Evolutionary conservation across 345 rosid genomes (phyloP).

Genomic region (Syzygium aromaticum): DNA sequence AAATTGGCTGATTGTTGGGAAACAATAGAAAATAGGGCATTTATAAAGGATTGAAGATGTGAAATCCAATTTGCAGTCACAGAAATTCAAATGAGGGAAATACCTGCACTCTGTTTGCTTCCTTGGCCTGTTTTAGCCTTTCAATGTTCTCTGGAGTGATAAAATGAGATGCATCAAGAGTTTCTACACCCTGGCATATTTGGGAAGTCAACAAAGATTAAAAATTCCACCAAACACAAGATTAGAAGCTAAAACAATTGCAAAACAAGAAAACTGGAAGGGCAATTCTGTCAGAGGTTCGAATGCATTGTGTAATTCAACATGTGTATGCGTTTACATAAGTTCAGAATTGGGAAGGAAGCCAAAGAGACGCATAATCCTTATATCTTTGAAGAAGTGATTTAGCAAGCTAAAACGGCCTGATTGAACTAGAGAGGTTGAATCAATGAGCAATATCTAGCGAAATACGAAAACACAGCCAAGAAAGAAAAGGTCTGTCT

Average conservation of each 20-base stretch:
- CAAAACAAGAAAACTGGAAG: background rate
- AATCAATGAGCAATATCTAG: background rate
- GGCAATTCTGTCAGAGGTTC: background rate
- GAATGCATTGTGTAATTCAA: background rate
- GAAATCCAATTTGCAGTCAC: background rate
- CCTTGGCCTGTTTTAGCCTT: constrained; percentile 77
- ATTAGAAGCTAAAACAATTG: background rate
- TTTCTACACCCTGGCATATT: constrained; percentile 62
- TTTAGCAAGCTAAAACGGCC: background rate
- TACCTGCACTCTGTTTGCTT: constrained; percentile 35
- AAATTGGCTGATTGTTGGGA: background rate
- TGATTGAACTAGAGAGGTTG: background rate
- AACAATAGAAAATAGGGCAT: background rate
- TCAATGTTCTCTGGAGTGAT: constrained; percentile 70
- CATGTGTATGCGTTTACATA: background rate
- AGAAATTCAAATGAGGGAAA: background rate
- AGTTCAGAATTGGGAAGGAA: background rate
- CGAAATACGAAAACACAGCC: background rate
- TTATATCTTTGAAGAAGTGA: background rate
- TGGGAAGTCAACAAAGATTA: background rate
- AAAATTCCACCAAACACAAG: background rate
- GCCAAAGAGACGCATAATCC: background rate
- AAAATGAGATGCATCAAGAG: constrained; percentile 54
- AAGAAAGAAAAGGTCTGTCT: background rate
- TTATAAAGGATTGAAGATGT: background rate